A percentile compares a stretch with the other conserved stretches of the same genome.
Evolutionary conservation across 768 basidiomycete genomes (phyloP).

Genomic region (Collybia mongolica): DNA sequence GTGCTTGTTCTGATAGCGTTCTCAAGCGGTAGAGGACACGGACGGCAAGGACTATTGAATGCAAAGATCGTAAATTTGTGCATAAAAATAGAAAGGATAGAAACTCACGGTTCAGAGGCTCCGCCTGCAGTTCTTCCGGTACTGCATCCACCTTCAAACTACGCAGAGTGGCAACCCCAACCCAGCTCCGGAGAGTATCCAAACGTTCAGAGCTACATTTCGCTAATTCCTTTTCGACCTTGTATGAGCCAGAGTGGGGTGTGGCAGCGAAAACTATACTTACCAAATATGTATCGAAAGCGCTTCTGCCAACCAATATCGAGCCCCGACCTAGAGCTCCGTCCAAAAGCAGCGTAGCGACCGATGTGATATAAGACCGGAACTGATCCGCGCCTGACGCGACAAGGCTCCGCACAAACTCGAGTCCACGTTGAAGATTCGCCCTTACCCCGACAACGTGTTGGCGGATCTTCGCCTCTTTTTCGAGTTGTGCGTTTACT

Average conservation of each 20-base stretch:
- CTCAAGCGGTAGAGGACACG: constrained; percentile 86
- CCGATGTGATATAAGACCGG: constrained; percentile 49
- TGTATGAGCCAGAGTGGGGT: not conserved
- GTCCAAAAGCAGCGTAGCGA: constrained; percentile 62
- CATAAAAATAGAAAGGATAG: not conserved
- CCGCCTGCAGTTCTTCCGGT: constrained; percentile 70
- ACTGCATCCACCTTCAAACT: constrained; percentile 63
- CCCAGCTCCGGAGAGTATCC: constrained; percentile 63
- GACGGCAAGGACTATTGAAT: constrained; percentile 61
- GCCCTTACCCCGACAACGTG: constrained; percentile 55
- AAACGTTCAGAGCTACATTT: constrained; percentile 74
- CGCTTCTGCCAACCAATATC: constrained; percentile 56
- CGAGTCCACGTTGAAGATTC: constrained; percentile 63
- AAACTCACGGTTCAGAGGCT: constrained; percentile 61
- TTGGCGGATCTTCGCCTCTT: constrained; percentile 69
- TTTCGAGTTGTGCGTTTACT: constrained; percentile 80
- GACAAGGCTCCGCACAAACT: constrained; percentile 66
- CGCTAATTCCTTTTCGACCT: constrained; percentile 54
- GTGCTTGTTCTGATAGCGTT: constrained; percentile 74
- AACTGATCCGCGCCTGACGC: constrained; percentile 48
- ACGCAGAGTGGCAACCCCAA: constrained; percentile 84
- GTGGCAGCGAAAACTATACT: constrained; percentile 19
- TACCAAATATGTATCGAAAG: constrained; percentile 81
- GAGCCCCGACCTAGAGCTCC: constrained; percentile 63
- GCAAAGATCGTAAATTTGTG: constrained; percentile 1